Evolutionary conservation across 2,329 filamentous ascomycete genomes (phyloP).

Genomic region (Didymella glomerata): DNA sequence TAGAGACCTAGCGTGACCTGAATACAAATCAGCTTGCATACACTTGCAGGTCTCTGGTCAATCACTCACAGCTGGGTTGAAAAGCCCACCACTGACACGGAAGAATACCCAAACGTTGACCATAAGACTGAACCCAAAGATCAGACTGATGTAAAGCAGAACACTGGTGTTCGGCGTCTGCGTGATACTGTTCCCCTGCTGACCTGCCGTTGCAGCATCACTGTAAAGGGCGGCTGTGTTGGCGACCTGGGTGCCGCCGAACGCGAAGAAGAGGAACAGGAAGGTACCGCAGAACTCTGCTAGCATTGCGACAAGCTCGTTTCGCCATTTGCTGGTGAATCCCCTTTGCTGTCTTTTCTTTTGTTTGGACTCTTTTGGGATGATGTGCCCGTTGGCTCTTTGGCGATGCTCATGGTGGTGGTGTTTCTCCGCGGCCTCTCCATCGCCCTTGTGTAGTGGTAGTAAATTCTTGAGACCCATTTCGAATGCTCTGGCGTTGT

Average conservation of each 20-base stretch:
- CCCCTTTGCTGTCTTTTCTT: conserved; percentile 4
- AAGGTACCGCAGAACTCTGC: conserved; percentile 53
- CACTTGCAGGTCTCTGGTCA: background rate
- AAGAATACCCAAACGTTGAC: conserved; percentile 55
- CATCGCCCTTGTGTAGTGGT: conserved; percentile 20
- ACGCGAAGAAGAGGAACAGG: conserved; percentile 54
- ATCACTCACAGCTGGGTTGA: conserved; percentile 51
- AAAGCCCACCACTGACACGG: conserved; percentile 49
- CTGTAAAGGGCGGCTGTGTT: conserved; percentile 41
- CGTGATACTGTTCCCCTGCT: conserved; percentile 36
- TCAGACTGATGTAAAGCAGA: conserved; percentile 49
- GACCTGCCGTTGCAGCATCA: conserved; percentile 33
- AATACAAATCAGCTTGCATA: background rate
- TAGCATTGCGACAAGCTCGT: conserved; percentile 47
- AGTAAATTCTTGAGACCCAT: conserved; percentile 20
- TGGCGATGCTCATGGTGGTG: conserved; percentile 16
- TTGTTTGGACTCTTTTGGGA: conserved; percentile 8
- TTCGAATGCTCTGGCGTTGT: background rate
- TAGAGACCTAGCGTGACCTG: conserved; percentile 51
- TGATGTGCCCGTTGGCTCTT: conserved; percentile 19
- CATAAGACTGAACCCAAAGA: conserved; percentile 51
- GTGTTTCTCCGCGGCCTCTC: background rate
- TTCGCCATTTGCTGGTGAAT: conserved; percentile 39
- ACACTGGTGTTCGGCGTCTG: conserved; percentile 47
- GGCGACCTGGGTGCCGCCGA: conserved; percentile 50